Conservation (phyloP, 768 basidiomycete genomes). For the Hydnomerulius pinastri region DNA sequence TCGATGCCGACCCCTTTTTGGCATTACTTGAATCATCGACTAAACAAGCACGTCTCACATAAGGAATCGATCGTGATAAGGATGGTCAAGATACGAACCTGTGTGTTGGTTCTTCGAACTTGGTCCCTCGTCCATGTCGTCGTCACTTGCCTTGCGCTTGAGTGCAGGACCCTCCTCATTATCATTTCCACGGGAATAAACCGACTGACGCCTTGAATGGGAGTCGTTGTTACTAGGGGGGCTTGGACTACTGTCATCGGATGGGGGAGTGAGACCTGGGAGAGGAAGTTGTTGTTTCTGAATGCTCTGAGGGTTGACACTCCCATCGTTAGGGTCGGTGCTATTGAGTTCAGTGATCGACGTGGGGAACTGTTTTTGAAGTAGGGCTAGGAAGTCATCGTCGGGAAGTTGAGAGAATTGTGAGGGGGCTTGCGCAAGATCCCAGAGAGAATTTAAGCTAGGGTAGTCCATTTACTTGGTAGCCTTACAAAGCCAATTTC, state of each 20-base stretch:
- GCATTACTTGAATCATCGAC: slow-evolving; percentile 25
- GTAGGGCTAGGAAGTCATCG: slow-evolving; percentile 74
- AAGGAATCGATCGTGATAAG: not conserved
- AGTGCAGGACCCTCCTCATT: slow-evolving; percentile 52
- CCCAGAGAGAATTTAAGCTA: slow-evolving; percentile 61
- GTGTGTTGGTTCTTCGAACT: slow-evolving; percentile 68
- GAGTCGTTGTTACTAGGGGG: slow-evolving; percentile 52
- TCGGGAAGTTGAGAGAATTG: slow-evolving; percentile 66
- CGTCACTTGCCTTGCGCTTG: slow-evolving; percentile 79
- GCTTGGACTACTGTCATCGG: slow-evolving; percentile 80
- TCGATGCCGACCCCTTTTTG: slow-evolving; percentile 27
- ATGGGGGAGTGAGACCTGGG: slow-evolving; percentile 58
- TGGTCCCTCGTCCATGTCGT: slow-evolving; percentile 63
- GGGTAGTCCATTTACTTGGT: slow-evolving; percentile 32
- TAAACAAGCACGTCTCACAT: slow-evolving; percentile 8
- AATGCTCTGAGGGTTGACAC: slow-evolving; percentile 63
- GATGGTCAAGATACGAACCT: slow-evolving; percentile 38
- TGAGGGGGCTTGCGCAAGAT: slow-evolving; percentile 56
- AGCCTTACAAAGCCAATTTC: not conserved
- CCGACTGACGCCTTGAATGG: slow-evolving; percentile 20
- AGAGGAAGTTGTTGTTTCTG: slow-evolving; percentile 44
- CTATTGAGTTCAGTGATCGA: slow-evolving; percentile 22
- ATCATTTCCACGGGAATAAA: slow-evolving; percentile 31
- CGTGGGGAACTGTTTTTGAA: slow-evolving; percentile 72
- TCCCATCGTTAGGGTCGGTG: slow-evolving; percentile 35